Percentiles rank a stretch among this genome's conserved stretches.
Evolutionary conservation across 208 protist species (phyloP).

Genomic region (Acanthamoeba polyphaga): DNA sequence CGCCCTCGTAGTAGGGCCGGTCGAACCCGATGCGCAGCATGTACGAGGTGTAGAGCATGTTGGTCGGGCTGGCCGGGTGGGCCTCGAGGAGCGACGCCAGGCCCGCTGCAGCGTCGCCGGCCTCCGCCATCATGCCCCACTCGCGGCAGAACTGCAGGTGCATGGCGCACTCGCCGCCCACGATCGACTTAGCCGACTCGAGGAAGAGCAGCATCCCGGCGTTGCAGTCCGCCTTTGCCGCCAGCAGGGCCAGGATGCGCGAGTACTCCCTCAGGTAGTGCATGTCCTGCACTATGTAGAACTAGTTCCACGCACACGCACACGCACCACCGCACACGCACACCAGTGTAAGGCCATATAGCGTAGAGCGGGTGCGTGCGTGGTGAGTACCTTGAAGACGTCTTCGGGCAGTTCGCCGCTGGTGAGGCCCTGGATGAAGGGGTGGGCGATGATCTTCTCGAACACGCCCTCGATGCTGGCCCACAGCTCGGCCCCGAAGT

Average conservation of each 20-base stretch:
- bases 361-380: neutral
- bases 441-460: conserved; percentile 30
- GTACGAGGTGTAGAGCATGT: conserved; percentile 62
- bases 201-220: conserved; percentile 29
- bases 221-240: conserved; percentile 19
- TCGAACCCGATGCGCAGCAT: conserved; percentile 19
- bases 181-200: conserved; percentile 61
- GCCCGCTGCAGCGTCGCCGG: neutral
- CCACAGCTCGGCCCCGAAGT: conserved; percentile 29
- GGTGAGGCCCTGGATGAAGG: conserved; percentile 51
- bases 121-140: conserved; percentile 5
- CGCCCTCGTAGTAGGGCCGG: conserved; percentile 56
- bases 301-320: neutral
- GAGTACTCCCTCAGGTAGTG: conserved; percentile 53
- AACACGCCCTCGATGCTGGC: neutral
- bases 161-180: conserved; percentile 51
- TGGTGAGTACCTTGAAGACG: neutral
- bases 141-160: conserved; percentile 29
- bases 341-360: neutral
- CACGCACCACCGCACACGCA: neutral
- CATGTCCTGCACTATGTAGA: conserved; percentile 67
- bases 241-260: conserved; percentile 25
- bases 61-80: conserved; percentile 39
- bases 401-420: conserved; percentile 22
- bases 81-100: neutral